Conservation (phyloP, 2,329 filamentous ascomycete species). For the Meredithiella fracta region DNA sequence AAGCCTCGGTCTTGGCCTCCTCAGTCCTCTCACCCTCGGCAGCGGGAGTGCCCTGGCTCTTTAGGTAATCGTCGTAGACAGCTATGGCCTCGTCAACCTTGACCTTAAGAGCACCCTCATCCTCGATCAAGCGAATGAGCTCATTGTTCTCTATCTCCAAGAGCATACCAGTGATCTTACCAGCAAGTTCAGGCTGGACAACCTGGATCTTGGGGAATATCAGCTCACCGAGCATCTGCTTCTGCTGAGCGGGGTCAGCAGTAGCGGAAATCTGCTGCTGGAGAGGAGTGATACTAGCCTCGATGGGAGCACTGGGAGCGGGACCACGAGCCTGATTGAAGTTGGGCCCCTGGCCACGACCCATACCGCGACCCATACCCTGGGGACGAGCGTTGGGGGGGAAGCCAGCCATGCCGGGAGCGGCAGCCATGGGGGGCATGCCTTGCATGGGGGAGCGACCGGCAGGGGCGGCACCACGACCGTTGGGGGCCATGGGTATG, state of each 20-base stretch:
- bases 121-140: conserved; percentile 80
- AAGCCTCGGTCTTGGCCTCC: conserved; percentile 28
- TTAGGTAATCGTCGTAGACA: conserved; percentile 98
- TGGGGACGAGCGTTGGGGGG: conserved; percentile 39
- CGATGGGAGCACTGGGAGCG: conserved; percentile 6
- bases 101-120: conserved; percentile 71
- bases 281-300: conserved; percentile 19
- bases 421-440: conserved; percentile 46
- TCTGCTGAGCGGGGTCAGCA: conserved; percentile 61
- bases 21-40: conserved; percentile 33
- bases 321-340: conserved; percentile 32
- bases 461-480: conserved; percentile 45
- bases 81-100: conserved; percentile 97
- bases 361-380: conserved; percentile 31
- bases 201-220: conserved; percentile 97
- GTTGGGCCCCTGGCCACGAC: conserved; percentile 28
- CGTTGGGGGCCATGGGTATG: conserved; percentile 54
- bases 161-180: conserved; percentile 99
- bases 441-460: conserved; percentile 59
- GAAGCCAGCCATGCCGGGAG: conserved; percentile 38
- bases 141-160: conserved; percentile 97
- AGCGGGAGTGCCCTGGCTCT: conserved; percentile 44
- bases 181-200: conserved; percentile 86
- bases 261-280: conserved; percentile 43
- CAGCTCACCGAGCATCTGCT: conserved; percentile 95